Evolutionary conservation across 2,329 filamentous ascomycete species (phyloP).

Genomic region (Penicillium oxalicum): DNA sequence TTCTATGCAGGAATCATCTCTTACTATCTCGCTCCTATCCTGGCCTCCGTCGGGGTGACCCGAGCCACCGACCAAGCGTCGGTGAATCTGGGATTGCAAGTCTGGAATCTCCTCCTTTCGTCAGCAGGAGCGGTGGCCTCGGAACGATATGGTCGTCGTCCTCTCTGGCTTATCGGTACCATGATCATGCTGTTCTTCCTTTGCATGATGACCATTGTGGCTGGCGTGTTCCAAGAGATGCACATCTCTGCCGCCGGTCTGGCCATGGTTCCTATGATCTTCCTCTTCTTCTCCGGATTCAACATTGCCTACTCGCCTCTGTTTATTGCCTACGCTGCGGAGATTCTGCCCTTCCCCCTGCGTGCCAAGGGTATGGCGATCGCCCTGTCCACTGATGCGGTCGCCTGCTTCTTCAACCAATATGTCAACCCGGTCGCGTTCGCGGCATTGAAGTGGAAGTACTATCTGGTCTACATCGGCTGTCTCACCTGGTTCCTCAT

Average conservation of each 20-base stretch:
- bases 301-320: conserved; percentile 27
- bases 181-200: conserved; percentile 19
- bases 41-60: conserved; percentile 28
- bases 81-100: conserved; percentile 21
- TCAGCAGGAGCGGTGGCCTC: conserved; percentile 17
- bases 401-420: conserved; percentile 35
- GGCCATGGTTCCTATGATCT: conserved; percentile 34
- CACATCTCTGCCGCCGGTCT: conserved; percentile 19
- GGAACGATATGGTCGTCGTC: conserved; percentile 19
- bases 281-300: conserved; percentile 28
- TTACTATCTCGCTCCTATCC: conserved; percentile 36
- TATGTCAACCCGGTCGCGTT: conserved; percentile 42
- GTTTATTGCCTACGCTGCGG: conserved; percentile 25
- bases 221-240: conserved; percentile 19
- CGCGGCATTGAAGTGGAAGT: conserved; percentile 35
- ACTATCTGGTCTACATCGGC: conserved; percentile 38
- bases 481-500: conserved; percentile 29
- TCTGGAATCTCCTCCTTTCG: conserved; percentile 21
- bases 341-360: conserved; percentile 33
- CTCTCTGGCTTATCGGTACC: conserved; percentile 19
- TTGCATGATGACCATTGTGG: conserved; percentile 18
- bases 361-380: conserved; percentile 32
- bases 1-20: conserved; percentile 19
- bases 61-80: conserved; percentile 22
- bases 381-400: conserved; percentile 21